Percentiles rank a stretch among this genome's conserved stretches.
Evolutionary conservation across 2,329 filamentous ascomycete genomes (phyloP).

Genomic region (Podosphaera aphanis): DNA sequence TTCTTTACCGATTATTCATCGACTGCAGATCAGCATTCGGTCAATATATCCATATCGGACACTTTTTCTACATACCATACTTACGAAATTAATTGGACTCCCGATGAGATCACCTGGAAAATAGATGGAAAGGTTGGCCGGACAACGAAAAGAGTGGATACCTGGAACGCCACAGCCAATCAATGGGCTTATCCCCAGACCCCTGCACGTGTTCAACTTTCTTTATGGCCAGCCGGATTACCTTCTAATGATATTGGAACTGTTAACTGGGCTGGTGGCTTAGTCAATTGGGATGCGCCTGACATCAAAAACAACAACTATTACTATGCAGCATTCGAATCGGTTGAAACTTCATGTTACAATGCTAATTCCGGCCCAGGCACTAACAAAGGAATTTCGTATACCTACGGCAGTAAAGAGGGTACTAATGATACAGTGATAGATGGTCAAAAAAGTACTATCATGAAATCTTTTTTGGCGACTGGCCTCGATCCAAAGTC

Average conservation of each 20-base stretch:
- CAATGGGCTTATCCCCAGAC: constrained; percentile 80
- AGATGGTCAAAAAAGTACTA: constrained; percentile 49
- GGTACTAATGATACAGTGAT: constrained; percentile 57
- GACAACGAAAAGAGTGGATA: constrained; percentile 49
- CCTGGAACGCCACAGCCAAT: constrained; percentile 65
- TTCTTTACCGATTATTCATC: constrained; percentile 4
- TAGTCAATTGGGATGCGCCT: constrained; percentile 12
- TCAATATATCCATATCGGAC: constrained; percentile 44
- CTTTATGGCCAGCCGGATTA: constrained; percentile 83
- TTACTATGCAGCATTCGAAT: constrained; percentile 61
- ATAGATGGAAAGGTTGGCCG: constrained; percentile 63
- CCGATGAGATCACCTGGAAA: constrained; percentile 65
- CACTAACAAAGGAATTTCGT: constrained; percentile 43
- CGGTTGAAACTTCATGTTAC: constrained; percentile 72
- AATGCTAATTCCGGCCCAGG: constrained; percentile 38
- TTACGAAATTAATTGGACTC: constrained; percentile 84
- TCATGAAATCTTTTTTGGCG: constrained; percentile 58
- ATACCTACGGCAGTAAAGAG: constrained; percentile 43
- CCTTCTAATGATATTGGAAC: constrained; percentile 61
- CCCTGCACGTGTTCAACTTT: constrained; percentile 72
- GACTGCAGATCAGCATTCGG: constrained; percentile 44
- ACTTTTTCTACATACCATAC: constrained; percentile 63
- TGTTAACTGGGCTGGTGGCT: constrained; percentile 46
- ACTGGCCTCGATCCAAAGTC: constrained; percentile 52
- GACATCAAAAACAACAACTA: constrained; percentile 71